Conservation (phyloP, 768 basidiomycete genomes). For the Mycena sanguinolenta region DNA sequence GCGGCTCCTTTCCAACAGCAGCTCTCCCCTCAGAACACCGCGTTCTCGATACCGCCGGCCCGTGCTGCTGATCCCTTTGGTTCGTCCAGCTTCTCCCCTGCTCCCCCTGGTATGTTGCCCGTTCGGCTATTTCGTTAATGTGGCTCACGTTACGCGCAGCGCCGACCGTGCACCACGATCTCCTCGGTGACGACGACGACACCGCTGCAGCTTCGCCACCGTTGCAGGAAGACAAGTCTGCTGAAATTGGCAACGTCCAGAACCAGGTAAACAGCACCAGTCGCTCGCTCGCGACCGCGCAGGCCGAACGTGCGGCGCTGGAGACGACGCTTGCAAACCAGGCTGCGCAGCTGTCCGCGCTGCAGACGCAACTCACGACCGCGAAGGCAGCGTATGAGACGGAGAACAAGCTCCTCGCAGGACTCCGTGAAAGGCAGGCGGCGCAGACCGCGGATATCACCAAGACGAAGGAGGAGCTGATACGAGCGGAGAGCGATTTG, state of each 20-base stretch:
- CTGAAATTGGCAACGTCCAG: conserved; percentile 88
- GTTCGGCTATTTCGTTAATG: conserved; percentile 4
- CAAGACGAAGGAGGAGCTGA: conserved; percentile 82
- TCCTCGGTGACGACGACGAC: conserved; percentile 84
- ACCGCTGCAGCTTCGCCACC: conserved; percentile 60
- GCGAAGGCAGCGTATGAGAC: conserved; percentile 90
- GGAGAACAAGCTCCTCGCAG: conserved; percentile 77
- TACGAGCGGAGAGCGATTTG: conserved; percentile 91
- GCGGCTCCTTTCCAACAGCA: conserved; percentile 49
- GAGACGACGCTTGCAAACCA: conserved; percentile 78
- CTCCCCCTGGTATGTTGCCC: conserved; percentile 43
- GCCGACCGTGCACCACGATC: conserved; percentile 56
- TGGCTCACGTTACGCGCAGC: conserved; percentile 31
- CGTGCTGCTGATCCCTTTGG: conserved; percentile 66
- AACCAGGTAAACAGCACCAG: conserved; percentile 89
- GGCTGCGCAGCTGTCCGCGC: conserved; percentile 78
- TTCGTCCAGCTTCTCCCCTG: conserved; percentile 40
- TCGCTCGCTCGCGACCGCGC: conserved; percentile 73
- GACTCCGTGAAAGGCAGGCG: conserved; percentile 76
- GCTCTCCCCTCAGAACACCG: conserved; percentile 49
- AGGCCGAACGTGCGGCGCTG: conserved; percentile 73
- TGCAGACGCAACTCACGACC: conserved; percentile 86
- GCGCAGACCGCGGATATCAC: conserved; percentile 80
- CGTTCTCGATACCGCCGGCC: conserved; percentile 45
- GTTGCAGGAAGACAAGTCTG: conserved; percentile 76